A percentile compares a stretch with the other conserved stretches of the same genome.
Conservation (phyloP, 2,329 filamentous ascomycete species). For the Phaeoacremonium minimum region DNA sequence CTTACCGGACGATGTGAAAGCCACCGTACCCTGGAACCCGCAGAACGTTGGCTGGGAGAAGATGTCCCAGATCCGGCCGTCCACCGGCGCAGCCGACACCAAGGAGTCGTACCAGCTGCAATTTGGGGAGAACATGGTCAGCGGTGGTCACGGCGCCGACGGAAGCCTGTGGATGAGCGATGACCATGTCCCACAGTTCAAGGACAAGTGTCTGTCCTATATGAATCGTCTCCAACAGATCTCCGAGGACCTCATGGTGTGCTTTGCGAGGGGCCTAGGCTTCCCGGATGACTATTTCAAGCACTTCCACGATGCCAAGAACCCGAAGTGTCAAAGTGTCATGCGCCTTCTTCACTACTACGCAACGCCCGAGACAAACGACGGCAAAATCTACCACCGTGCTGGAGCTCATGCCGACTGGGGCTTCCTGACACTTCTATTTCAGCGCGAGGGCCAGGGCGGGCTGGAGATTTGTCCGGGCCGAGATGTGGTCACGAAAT, state of each 20-base stretch:
- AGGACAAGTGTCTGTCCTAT: slow-evolving; percentile 31
- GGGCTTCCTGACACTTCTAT: slow-evolving; percentile 54
- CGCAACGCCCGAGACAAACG: slow-evolving; percentile 9
- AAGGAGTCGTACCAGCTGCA: slow-evolving; percentile 59
- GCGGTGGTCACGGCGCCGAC: slow-evolving; percentile 11
- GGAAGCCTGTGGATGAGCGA: slow-evolving; percentile 22
- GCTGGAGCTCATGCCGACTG: slow-evolving; percentile 57
- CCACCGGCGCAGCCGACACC: slow-evolving; percentile 47
- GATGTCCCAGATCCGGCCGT: slow-evolving; percentile 49
- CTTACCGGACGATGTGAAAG: slow-evolving; percentile 42
- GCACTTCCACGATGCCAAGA: slow-evolving; percentile 41
- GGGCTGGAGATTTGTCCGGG: slow-evolving; percentile 56
- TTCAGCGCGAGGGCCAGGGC: slow-evolving; percentile 48
- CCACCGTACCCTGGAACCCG: slow-evolving; percentile 43
- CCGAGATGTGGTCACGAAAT: slow-evolving; percentile 47
- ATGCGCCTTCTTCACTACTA: slow-evolving; percentile 33
- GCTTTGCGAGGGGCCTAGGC: slow-evolving; percentile 48
- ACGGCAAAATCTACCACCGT: slow-evolving; percentile 36
- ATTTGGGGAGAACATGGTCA: slow-evolving; percentile 29
- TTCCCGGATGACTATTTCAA: slow-evolving; percentile 51
- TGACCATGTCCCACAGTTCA: slow-evolving; percentile 37
- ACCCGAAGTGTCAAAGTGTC: slow-evolving; percentile 46
- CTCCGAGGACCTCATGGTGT: slow-evolving; percentile 49
- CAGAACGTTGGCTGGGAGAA: slow-evolving; percentile 53
- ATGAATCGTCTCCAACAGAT: slow-evolving; percentile 31